Base-by-base conservation (phyloP, 1,284 basidiomycete genomes). In the Microbotryomycetes sp. region DNA sequence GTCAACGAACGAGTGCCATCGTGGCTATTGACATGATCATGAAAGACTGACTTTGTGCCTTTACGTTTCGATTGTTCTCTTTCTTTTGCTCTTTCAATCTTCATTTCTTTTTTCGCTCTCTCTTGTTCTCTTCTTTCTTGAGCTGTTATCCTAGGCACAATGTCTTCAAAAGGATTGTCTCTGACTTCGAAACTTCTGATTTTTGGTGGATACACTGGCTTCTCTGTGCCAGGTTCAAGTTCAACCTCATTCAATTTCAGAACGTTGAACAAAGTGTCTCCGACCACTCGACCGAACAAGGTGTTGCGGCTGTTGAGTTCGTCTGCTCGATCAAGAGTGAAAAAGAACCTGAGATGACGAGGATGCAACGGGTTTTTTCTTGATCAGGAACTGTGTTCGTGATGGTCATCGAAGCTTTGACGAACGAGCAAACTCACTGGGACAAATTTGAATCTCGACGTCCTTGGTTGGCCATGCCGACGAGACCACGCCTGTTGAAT, bases 101-200 rank as follows among this genome's bases (percentile, higher is more conserved):
- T 87, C 0, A 83, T 84, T 67, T 86, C 82, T 70, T 88, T 82
- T 36, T 84, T 82, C 0, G 92, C 92, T 59, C 82, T 81, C 65
- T 86, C 85, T 74, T 96, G 92, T 0, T 81, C 85, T 48, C 84
- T 82, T 65, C 88, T 86, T 77, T 97, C 92, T 1, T 86, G 88
- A 0, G 89, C 90, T 0, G 94, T 98, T 67, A 97, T 96, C n/a
- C 94, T 86, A 1, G 94, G 93, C 29, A 92, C 82, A 67, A 97
- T 94, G 73, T 97, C 92, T 53, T 86, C 83, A 73, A 96, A 97
- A 0, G 94, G 93, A 73, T 97, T 94, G 60, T 96, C 90, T 22
- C 54, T 23, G 1, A 66, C 52, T 48, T 61, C 59, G 36, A 61
- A 56, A 23, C 54, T 50, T 66, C 85, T 86, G 73, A 98, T 89